These are phyloP conservation scores for Paramecium biaurelia DNA, from an alignment of 73 alveolate genomes.

Conservation along the genomic window DNA sequence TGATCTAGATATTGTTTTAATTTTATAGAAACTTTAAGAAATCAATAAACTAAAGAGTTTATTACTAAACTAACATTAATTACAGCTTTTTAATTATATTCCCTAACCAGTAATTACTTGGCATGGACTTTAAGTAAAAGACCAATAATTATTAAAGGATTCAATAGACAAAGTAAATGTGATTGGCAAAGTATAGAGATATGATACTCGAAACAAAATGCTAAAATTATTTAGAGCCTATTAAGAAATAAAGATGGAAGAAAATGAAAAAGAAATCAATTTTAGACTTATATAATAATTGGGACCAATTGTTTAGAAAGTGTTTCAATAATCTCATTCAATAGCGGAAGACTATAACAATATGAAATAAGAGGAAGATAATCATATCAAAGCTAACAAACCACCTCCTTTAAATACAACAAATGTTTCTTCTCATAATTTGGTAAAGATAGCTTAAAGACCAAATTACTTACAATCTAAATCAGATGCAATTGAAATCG, in stretches of 20 bases:
- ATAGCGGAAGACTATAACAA: not conserved
- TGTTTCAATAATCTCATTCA: not conserved
- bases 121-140: not conserved
- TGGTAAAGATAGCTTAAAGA: not conserved
- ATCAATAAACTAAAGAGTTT: not conserved
- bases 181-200: not conserved
- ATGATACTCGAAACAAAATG: not conserved
- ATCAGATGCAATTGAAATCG: not conserved
- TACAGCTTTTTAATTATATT: not conserved
- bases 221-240: not conserved
- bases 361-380: not conserved
- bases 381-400: not conserved
- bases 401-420: not conserved
- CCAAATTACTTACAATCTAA: not conserved
- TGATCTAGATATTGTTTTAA: constrained; percentile 13
- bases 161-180: not conserved
- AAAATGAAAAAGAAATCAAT: not conserved
- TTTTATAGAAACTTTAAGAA: not conserved
- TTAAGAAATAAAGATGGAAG: not conserved
- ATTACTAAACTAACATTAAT: not conserved
- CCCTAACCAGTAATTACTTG: not conserved
- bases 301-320: not conserved
- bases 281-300: not conserved
- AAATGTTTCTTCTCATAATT: not conserved
- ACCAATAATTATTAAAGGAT: not conserved